phyloP scores from a whole-genome alignment of 345 rosid species.

The Xanthoceras sorbifolium region DNA sequence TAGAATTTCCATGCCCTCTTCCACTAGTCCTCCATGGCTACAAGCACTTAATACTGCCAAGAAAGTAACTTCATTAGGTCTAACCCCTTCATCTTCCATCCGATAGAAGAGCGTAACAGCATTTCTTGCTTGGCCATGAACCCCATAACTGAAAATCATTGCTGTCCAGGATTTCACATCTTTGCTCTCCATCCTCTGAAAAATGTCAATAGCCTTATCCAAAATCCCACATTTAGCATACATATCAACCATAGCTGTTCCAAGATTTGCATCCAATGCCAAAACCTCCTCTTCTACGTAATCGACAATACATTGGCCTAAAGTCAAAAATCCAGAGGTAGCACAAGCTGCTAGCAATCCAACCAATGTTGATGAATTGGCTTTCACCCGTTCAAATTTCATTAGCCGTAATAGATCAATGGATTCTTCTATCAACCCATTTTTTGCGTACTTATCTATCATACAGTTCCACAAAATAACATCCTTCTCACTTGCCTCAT shows the following conservation, averaged over 20 bases:
- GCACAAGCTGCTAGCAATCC: constrained; percentile 62
- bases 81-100: constrained; percentile 55
- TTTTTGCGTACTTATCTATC: constrained; percentile 59
- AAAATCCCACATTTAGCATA: constrained; percentile 60
- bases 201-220: constrained; percentile 48
- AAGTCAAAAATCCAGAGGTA: constrained; percentile 36
- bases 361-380: constrained; percentile 55
- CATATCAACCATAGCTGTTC: constrained; percentile 67
- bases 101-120: constrained; percentile 46
- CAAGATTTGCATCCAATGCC: constrained; percentile 49
- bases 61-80: constrained; percentile 63
- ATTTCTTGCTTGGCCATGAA: constrained; percentile 55
- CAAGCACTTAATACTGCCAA: constrained; percentile 64
- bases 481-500: constrained; percentile 45
- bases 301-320: constrained; percentile 38
- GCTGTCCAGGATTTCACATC: constrained; percentile 68
- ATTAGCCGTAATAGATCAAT: constrained; percentile 50
- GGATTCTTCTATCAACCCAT: constrained; percentile 50
- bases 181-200: constrained; percentile 45
- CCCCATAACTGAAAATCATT: constrained; percentile 58
- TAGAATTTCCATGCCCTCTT: constrained; percentile 51
- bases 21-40: constrained; percentile 65
- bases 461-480: constrained; percentile 66
- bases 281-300: constrained; percentile 45
- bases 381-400: constrained; percentile 44